Percentiles rank a stretch among this genome's conserved stretches.
Conservation (phyloP, 768 basidiomycete species). For the Termitomyces sp. region DNA sequence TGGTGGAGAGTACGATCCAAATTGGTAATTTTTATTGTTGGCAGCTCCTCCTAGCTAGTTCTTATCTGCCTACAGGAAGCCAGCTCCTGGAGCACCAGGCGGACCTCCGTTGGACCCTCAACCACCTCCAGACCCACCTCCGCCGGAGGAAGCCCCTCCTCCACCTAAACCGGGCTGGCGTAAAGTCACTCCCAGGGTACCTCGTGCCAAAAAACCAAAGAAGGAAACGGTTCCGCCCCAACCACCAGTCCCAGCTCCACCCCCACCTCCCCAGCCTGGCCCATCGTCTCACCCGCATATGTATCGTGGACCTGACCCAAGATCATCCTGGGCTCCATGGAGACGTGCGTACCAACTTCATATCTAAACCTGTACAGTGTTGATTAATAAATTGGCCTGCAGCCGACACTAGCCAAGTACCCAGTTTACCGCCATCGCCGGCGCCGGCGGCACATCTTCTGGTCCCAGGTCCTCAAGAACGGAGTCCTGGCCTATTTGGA, state of each 20-base stretch:
- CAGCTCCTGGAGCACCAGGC: constrained; percentile 38
- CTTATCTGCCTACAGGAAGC: constrained; percentile 31
- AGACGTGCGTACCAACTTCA: constrained; percentile 45
- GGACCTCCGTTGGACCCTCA: constrained; percentile 37
- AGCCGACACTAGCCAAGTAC: constrained; percentile 58
- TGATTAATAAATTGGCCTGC: constrained; percentile 8
- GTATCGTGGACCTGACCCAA: constrained; percentile 29
- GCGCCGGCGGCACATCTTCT: constrained; percentile 51
- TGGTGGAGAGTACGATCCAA: constrained; percentile 82
- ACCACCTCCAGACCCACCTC: constrained; percentile 22
- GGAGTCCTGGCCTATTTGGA: constrained; percentile 71
- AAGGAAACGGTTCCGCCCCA: constrained; percentile 33
- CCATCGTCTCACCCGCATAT: constrained; percentile 9
- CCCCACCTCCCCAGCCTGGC: constrained; percentile 15
- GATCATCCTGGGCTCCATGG: constrained; percentile 65
- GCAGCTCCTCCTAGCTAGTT: background rate
- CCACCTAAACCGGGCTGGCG: constrained; percentile 61
- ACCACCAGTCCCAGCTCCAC: constrained; percentile 20
- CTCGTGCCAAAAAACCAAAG: constrained; percentile 45
- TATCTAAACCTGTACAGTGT: background rate
- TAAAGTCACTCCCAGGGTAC: constrained; percentile 34
- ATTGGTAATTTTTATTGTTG: constrained; percentile 50
- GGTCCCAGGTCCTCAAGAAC: constrained; percentile 45
- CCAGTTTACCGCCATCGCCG: constrained; percentile 54
- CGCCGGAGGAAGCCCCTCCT: constrained; percentile 38